Evolutionary conservation across 768 basidiomycete species (phyloP).

Genomic region (Phaeolepiota aurea): DNA sequence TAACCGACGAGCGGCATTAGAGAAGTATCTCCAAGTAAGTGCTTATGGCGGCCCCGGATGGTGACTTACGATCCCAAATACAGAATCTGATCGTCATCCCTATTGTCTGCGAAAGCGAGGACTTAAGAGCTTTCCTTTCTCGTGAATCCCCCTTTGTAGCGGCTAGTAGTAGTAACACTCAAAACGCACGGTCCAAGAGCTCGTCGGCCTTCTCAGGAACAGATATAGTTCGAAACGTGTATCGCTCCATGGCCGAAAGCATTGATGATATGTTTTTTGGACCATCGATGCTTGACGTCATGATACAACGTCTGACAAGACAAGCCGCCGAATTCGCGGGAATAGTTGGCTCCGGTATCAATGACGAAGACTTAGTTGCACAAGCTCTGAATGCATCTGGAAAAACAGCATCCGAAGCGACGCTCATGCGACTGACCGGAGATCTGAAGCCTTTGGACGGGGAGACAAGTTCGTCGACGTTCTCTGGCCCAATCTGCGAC

Average conservation of each 20-base stretch:
- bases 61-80: not conserved
- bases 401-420: conserved; percentile 56
- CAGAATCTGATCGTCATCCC: conserved; percentile 72
- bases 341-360: conserved; percentile 66
- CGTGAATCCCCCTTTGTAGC: conserved; percentile 79
- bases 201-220: conserved; percentile 52
- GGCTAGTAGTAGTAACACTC: conserved; percentile 28
- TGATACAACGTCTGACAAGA: conserved; percentile 82
- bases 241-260: conserved; percentile 87
- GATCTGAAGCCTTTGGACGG: conserved; percentile 79
- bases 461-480: conserved; percentile 82
- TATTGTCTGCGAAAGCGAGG: conserved; percentile 71
- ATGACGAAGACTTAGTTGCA: conserved; percentile 79
- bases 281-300: conserved; percentile 91
- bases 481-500: conserved; percentile 92
- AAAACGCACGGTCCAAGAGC: conserved; percentile 27
- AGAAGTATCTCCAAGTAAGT: conserved; percentile 85
- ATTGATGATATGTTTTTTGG: conserved; percentile 98
- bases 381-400: conserved; percentile 71
- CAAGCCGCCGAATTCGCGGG: conserved; percentile 89
- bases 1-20: conserved; percentile 64
- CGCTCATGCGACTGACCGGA: conserved; percentile 64
- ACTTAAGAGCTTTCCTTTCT: conserved; percentile 80
- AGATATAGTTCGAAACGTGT: conserved; percentile 78
- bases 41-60: not conserved